Evolutionary conservation across 2,329 filamentous ascomycete genomes (phyloP), one percentile per base, ranked within the genome.

Genomic region (Emericellopsis atlantica): DNA sequence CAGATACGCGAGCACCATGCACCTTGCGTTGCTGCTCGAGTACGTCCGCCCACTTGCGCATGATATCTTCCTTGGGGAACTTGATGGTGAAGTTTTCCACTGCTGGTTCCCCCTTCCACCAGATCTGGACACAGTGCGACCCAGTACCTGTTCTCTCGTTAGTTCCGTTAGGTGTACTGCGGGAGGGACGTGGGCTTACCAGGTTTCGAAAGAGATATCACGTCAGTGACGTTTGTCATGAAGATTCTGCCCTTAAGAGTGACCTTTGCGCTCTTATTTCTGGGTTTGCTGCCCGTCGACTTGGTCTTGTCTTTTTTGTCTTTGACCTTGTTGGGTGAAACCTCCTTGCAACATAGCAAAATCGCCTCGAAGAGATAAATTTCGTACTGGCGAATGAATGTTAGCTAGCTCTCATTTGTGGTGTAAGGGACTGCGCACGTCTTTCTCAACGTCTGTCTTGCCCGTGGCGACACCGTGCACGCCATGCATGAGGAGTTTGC

Each of bases 361-460:
- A 98, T 98, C 56, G 79, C 84, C 58, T 96, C 86, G 59, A 98
- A 98, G 24, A 98, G 79, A 61, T 94, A 98, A 46, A 98, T 93
- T 60, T 94, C 90, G 58, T 96, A 98, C 84, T 95, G 50, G 32
- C 51, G 6, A n/a, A 32, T 14, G 6, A n/a, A 32, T 14, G 46
- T 55, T 35, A 54, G 50, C 24, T 21, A 8, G 10, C 14, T 32
- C 26, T 4, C 29, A 36, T 10, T 33, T 14, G 5, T 37, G 12
- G 16, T n/a, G 24, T 18, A 21, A 23, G 18, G 36, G 36, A 10
- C n/a, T 10, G 22, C 74, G 57, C 63, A 90, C 85, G 61, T 95
- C 89, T 72, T 90, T 84, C 65, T 95, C 89, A 51, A 86, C 81
- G 45, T 95, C 90, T 54, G 81, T 93, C 61, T 85, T 84, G 50